phyloP scores from a whole-genome alignment of 257 asterid species.

The Agastache rugosa region DNA sequence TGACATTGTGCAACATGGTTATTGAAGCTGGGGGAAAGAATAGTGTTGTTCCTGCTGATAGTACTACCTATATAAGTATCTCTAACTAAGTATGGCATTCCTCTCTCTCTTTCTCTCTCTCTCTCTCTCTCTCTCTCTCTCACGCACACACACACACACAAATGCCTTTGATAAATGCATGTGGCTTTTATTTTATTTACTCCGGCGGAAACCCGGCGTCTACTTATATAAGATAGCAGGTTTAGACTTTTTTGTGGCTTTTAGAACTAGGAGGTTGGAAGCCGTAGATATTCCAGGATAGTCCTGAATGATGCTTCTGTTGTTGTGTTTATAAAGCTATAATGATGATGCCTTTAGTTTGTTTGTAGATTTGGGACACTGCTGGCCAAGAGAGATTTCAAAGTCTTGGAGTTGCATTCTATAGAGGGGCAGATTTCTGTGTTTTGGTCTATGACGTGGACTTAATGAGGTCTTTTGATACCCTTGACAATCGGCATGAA shows the following conservation, averaged over 20 bases:
- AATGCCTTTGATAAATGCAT: too few relatives aligned
- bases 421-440: slow-evolving; percentile 97
- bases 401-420: slow-evolving; percentile 96
- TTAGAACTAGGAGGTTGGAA: slow-evolving; percentile 73
- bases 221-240: too few relatives aligned
- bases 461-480: slow-evolving; percentile 86
- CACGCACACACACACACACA: too few relatives aligned
- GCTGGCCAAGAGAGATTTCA: slow-evolving; percentile 99
- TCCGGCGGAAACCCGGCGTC: too few relatives aligned
- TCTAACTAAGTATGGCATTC: too few relatives aligned
- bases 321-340: too few relatives aligned
- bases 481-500: slow-evolving; percentile 96
- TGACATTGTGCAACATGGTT: slow-evolving; percentile 99
- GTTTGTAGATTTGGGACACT: slow-evolving; percentile 97
- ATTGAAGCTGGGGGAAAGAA: slow-evolving; percentile 98
- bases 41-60: slow-evolving; percentile 91
- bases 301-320: slow-evolving; percentile 92
- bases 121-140: too few relatives aligned
- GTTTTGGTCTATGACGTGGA: slow-evolving; percentile 92
- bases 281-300: slow-evolving; percentile 86
- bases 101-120: too few relatives aligned
- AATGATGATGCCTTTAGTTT: too few relatives aligned
- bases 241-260: too few relatives aligned
- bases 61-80: slow-evolving; percentile 53
- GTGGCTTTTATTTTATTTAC: too few relatives aligned